Conservation (phyloP, 257 asterid species). For the Solanum paucissectum region DNA sequence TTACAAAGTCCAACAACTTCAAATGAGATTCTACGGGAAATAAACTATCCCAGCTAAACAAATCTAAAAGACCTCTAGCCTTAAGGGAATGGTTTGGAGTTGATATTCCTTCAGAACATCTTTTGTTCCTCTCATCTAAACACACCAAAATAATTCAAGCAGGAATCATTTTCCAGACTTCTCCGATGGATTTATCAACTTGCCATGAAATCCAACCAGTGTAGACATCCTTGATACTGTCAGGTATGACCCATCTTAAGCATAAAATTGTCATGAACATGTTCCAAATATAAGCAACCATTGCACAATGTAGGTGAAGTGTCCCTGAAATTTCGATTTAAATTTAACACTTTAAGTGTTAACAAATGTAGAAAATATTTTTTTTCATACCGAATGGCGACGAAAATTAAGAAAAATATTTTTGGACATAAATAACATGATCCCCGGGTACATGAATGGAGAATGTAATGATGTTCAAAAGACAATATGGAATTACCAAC, state of each 20-base stretch:
- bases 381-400: no score
- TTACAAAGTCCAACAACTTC: neutral
- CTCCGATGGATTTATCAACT: neutral
- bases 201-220: neutral
- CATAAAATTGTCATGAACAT: neutral
- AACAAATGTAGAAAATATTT: no score
- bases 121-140: neutral
- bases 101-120: neutral
- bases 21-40: neutral
- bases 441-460: no score
- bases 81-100: neutral
- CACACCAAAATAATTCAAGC: neutral
- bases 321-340: neutral
- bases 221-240: neutral
- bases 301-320: neutral
- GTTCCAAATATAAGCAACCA: neutral
- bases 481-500: no score
- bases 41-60: neutral
- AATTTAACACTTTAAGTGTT: no score
- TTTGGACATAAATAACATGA: no score
- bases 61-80: neutral
- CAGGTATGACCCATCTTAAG: neutral
- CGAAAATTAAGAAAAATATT: no score
- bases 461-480: no score
- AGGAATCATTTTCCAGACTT: neutral